A percentile compares a stretch with the other conserved stretches of the same genome.
phyloP scores from a whole-genome alignment of 257 asterid species.

The Penstemon eatonii region DNA sequence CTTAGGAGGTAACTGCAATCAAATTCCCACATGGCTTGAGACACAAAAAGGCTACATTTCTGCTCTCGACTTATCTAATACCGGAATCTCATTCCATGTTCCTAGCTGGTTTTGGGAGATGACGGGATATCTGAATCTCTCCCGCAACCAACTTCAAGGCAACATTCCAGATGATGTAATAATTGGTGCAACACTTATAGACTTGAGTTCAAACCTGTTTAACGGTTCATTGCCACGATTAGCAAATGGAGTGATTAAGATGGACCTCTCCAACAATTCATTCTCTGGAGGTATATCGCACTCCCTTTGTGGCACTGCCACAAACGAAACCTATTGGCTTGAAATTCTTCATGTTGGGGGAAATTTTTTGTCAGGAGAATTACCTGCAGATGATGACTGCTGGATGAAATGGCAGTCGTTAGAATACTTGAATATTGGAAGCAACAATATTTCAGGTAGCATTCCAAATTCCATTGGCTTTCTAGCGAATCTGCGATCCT shows the following conservation, averaged over 20 bases:
- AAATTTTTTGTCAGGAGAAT: conserved; percentile 26
- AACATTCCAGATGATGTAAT: conserved; percentile 7
- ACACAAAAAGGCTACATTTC: not conserved
- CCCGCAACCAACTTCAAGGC: conserved; percentile 24
- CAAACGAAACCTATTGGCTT: not conserved
- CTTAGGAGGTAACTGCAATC: conserved; percentile 1
- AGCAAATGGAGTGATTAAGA: not conserved
- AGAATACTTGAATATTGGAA: conserved; percentile 18
- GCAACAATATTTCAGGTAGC: conserved; percentile 33
- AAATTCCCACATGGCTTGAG: conserved; percentile 19
- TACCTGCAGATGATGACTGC: conserved; percentile 31
- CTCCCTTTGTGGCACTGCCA: conserved; percentile 20
- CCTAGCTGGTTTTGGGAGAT: conserved; percentile 33
- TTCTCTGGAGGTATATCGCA: conserved; percentile 24
- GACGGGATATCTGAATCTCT: not conserved
- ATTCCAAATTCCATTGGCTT: conserved; percentile 34
- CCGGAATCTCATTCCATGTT: conserved; percentile 24
- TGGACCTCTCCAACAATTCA: conserved; percentile 37
- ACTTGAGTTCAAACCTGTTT: conserved; percentile 33
- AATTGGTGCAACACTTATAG: not conserved
- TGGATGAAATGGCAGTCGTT: conserved; percentile 23
- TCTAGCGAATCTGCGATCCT: conserved; percentile 23
- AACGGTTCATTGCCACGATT: conserved; percentile 32
- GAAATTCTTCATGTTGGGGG: conserved; percentile 28
- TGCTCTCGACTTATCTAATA: conserved; percentile 10